Base-by-base conservation (phyloP, 2,329 filamentous ascomycete species). In the Sclerotinia sclerotiorum region DNA sequence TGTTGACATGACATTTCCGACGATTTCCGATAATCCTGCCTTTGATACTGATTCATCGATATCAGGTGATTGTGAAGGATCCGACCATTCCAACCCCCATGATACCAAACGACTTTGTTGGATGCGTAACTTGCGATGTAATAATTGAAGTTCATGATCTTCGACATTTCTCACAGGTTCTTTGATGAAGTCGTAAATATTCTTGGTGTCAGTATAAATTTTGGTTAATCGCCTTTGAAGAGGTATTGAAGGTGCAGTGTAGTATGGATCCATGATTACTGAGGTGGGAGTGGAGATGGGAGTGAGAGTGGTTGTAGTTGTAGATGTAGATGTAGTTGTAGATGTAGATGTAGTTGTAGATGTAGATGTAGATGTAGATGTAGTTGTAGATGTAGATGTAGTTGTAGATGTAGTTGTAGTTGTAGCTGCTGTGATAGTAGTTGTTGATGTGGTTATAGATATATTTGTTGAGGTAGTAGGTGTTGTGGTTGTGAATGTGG, bases 61-160 rank as follows among this genome's bases (percentile, higher is more conserved):
- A 78, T 91, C 87, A 74, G 87, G 85, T 69, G 88, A 84, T 75
- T 89, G 85, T 21, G 81, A 80, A 55, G 89, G 87, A 77, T 93
- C 90, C 68, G 88, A 91, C 91, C 91, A 94, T 78, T 93, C 90
- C 65, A 93, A 81, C 0, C 91, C 91, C 91, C 91, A 94, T 70
- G 88, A 90, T 69, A 92, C 88, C 58, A 94, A 82, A 21, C 91
- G 85, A 80, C 93, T 90, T 67, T 77, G 75, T 75, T 94, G 91
- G 73, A 93, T 93, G 71, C 90, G 86, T 72, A 93, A 85, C 77
- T 92, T 92, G 71, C 90, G 88, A 77, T 93, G 89, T 44, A 94
- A 81, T 21, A 85, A 84, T 75, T 89, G 87, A 76, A 91, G 86
- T 72, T 92, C 90, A 32, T 90, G 90, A 76, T 89, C 84, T 76